Evolutionary conservation across 768 basidiomycete species (phyloP), one percentile per base, ranked within the genome.

Genomic region (Tubosaeta sp.): DNA sequence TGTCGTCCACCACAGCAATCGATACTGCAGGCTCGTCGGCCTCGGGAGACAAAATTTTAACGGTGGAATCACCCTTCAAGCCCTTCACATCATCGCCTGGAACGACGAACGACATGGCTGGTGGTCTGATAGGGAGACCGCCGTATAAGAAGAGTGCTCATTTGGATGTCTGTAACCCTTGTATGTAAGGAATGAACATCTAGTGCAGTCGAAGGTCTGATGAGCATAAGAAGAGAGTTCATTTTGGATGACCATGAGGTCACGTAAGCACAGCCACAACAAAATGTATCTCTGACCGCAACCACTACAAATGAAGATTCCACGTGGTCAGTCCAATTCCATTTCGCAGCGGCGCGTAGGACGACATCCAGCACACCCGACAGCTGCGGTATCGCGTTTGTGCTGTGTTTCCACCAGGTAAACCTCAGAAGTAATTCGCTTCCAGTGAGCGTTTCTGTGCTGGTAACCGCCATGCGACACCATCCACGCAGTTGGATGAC

Each of bases 1-100:
- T 69, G 54, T 73, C 70, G 39, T 53, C 64, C 34, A 77, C 69
- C 0, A 72, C 66, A 0, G 74, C 74, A 2, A 79, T 65, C 42
- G 75, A 72, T 12, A 62, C 51, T 22, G 56, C 46, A n/a, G 59
- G 54, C 36, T 63, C 59, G 44, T 48, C 12, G 1, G 2, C 43
- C 31, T 56, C 44, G 11, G 51, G 49, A 25, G 60, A 31, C 11
- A 6, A 9, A 11, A 38, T 21, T 34, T 51, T 53, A 7, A 41
- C 54, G 4, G 46, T 48, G 9, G 61, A 49, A 12, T 29, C 44
- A n/a, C 43, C 47, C 34, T 49, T 48, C 12, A 10, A 38, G 18
- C 31, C 25, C 36, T 57, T 63, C 25, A 38, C 48, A 22, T 57
- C 50, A 18, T 29, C n/a, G 21, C 16, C 53, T 49, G 53, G 39